Percentiles rank a stretch among this genome's conserved stretches.
Conservation (phyloP, 768 basidiomycete genomes). For the Suillus tomentosus region DNA sequence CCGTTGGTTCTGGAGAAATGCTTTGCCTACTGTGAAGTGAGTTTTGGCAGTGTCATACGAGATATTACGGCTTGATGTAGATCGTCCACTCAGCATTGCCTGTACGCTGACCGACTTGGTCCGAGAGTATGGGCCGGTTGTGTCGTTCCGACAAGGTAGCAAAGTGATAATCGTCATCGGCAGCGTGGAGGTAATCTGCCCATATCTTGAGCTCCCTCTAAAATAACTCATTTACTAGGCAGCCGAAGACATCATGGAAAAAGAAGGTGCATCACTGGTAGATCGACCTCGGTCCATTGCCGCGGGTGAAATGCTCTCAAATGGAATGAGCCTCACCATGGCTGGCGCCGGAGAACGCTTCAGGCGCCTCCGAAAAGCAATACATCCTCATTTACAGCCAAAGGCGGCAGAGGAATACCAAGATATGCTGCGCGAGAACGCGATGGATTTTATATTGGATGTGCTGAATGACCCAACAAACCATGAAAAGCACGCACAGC, state of each 20-base stretch:
- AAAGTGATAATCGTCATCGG: no score
- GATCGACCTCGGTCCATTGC: no score
- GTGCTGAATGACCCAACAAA: slow-evolving; percentile 20
- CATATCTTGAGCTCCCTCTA: no score
- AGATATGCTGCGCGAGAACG: slow-evolving; percentile 42
- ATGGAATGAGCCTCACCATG: no score
- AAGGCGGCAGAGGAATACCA: background rate
- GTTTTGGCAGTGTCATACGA: background rate
- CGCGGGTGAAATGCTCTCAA: no score
- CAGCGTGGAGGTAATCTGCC: no score
- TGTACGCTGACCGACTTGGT: slow-evolving; percentile 46
- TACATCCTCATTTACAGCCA: background rate
- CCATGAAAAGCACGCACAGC: slow-evolving; percentile 16
- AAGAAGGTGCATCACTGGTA: no score
- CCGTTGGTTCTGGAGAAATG: slow-evolving; percentile 18
- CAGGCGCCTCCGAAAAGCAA: background rate
- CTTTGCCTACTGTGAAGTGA: slow-evolving; percentile 12
- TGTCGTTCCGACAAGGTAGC: no score
- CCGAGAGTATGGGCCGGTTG: no score
- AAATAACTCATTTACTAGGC: no score
- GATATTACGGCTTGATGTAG: background rate
- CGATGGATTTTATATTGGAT: slow-evolving; percentile 20
- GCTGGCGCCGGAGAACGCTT: background rate
- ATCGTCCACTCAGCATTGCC: slow-evolving; percentile 9
- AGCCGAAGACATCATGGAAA: no score